phyloP scores from a whole-genome alignment of 257 asterid species.

The Euphrasia confusa region DNA sequence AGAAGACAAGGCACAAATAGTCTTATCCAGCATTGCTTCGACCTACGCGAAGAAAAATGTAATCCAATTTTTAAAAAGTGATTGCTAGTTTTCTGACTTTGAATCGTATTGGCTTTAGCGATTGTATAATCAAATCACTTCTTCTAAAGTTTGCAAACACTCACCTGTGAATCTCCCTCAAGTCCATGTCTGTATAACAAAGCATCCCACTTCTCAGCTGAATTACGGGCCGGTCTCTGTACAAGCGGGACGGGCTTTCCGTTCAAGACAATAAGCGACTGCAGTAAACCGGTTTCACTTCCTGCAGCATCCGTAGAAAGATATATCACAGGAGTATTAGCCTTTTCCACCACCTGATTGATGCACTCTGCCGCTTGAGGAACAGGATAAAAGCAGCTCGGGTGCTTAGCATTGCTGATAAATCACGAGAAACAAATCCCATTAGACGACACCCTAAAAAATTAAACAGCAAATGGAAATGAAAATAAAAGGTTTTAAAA shows the following conservation, averaged over 20 bases:
- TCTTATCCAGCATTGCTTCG: slow-evolving; percentile 97
- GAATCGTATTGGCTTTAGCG: no score
- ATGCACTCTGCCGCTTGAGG: slow-evolving; percentile 98
- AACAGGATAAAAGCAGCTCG: slow-evolving; percentile 91
- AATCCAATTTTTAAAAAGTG: neutral
- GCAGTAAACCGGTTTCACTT: slow-evolving; percentile 85
- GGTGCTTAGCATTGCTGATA: slow-evolving; percentile 76
- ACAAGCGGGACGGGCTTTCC: slow-evolving; percentile 89
- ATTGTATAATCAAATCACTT: neutral
- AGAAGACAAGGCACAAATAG: slow-evolving; percentile 81
- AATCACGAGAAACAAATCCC: slow-evolving; percentile 21
- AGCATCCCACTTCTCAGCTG: slow-evolving; percentile 99
- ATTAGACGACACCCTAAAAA: slow-evolving; percentile 19
- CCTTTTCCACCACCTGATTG: slow-evolving; percentile 68
- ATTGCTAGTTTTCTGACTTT: neutral
- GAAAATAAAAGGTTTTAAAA: neutral
- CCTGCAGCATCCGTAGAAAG: slow-evolving; percentile 95
- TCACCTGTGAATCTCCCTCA: slow-evolving; percentile 86
- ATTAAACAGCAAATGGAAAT: neutral
- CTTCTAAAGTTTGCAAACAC: neutral
- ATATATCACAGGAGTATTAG: slow-evolving; percentile 71
- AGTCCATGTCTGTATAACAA: slow-evolving; percentile 79
- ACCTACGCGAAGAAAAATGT: slow-evolving; percentile 43
- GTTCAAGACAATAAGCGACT: slow-evolving; percentile 63
- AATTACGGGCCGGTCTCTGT: slow-evolving; percentile 71